Evolutionary conservation across 495 filamentous ascomycete species (phyloP).

Genomic region (Parathielavia hyrcaniae): DNA sequence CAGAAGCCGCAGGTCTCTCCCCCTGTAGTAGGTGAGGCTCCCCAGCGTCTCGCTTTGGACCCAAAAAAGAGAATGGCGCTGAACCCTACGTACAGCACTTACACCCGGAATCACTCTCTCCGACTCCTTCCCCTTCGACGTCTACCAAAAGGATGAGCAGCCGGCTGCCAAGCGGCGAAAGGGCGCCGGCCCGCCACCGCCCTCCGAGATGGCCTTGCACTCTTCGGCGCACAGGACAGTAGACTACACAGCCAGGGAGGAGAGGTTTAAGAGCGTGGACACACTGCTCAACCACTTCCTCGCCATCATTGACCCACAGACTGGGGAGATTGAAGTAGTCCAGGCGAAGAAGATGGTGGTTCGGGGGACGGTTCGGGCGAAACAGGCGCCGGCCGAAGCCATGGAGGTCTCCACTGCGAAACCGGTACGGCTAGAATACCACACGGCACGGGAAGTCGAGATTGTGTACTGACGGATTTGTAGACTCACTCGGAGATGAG

Average conservation of each 20-base stretch:
- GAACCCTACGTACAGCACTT: conserved; percentile 45
- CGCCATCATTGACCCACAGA: conserved; percentile 72
- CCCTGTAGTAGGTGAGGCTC: conserved; percentile 58
- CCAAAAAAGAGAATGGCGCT: neutral
- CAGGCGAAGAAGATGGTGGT: conserved; percentile 71
- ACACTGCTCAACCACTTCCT: conserved; percentile 75
- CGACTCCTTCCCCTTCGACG: conserved; percentile 50
- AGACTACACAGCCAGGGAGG: conserved; percentile 76
- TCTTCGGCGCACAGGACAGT: conserved; percentile 69
- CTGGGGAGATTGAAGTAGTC: conserved; percentile 64
- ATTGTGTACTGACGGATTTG: conserved; percentile 25
- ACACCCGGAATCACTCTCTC: conserved; percentile 61
- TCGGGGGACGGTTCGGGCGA: conserved; percentile 54
- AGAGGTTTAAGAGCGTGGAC: conserved; percentile 54
- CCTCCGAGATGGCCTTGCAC: conserved; percentile 63
- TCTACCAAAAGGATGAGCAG: conserved; percentile 54
- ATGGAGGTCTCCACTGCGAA: conserved; percentile 34
- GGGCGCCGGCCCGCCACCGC: conserved; percentile 41
- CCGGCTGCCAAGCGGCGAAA: conserved; percentile 38
- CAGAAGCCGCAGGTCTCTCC: conserved; percentile 52
- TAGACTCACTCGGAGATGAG: conserved; percentile 54
- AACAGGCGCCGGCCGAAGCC: conserved; percentile 39
- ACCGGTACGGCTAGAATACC: conserved; percentile 35
- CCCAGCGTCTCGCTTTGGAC: no score
- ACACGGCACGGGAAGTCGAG: neutral